Evolutionary conservation across 2,329 filamentous ascomycete genomes (phyloP), one percentile per base, ranked within the genome.

Genomic region (Aspergillus hortae): DNA sequence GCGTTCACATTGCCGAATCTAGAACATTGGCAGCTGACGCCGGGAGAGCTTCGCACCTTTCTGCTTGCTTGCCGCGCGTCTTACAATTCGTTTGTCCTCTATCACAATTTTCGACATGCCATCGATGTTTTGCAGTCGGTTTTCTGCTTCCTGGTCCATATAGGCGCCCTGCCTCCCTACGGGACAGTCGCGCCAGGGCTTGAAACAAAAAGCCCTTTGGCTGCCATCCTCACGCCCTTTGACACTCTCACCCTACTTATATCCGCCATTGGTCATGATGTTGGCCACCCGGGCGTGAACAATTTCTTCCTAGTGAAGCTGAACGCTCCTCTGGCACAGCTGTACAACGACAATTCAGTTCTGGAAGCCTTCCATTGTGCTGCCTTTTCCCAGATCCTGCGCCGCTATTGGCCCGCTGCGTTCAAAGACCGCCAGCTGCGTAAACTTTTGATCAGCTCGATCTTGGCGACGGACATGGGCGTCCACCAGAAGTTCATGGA

Each of bases 21-120:
- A 53, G 87, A 89, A 62, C 80, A 81, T 46, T 97, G 89, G 88
- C 81, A 84, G 66, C 84, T 96, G 74, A 80, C 87, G 35, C 40
- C 32, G 89, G 90, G 89, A 61, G 87, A 95, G 69, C 78, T 99
- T 25, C 87, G 88, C 58, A 86, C 84, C 49, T 97, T 96, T 66
- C 78, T 97, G 55, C 82, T 95, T 56, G 91, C 92, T 48, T 94
- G 91, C 65, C 87, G 92, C 56, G 86, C 88, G 44, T 90, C 94
- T n/a, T 99, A 99, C 75, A 97, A 97, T 70, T 88, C 84, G 53
- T 96, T 96, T 69, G 91, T 96, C 33, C 89, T 92, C 19, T 99
- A 97, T 67, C 94, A 99, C 77, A 99, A 99, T 73, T 99, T 97
- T 70, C 88, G 92, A 49, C 94, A 99, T 72, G 94, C 96, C 19